Evolutionary conservation across 306 rosid species (phyloP), one percentile per base, ranked within the genome.

Genomic region (Mucuna pruriens): DNA sequence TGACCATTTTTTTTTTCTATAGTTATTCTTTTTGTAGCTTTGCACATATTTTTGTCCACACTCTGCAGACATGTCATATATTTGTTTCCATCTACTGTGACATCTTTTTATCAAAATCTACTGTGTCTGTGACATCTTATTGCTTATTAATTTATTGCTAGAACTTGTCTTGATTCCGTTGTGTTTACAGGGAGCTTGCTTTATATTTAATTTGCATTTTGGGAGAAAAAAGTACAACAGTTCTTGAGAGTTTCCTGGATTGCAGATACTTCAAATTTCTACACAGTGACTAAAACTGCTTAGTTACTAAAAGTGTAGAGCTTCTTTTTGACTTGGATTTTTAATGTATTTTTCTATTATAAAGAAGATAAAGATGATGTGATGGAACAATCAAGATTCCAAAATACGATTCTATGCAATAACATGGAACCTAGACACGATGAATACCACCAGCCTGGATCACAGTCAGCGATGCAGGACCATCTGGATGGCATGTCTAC

Each of bases 381-480:
- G 75, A 84, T 83, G 81, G 92, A 89, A 51, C 83, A 65, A 58
- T 84, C 81, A 68, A 60, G 81, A 33, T 78, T 80, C 33, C 83
- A 81, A 68, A 82, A 75, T 46, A 68, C 78, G 46, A 49, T 83
- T 63, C 85, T 61, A 12, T 64, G 75, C 87, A 82, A 40, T 85
- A 80, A 81, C 85, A 85, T 88, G 90, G 94, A 91, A 71, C 81
- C 87, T 82, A 89, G 86, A 86, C 76, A 76, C 51, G 91, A 89
- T 81, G 91, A 81, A 81, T 76, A 78, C 62, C 89, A 80, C 66
- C 91, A 75, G 45, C 76, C 86, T 70, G 84, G 86, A 26, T 74
- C 89, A 54, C 89, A 87, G 76, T 82, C 86, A 19, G 80, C 88
- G 61, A 39, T 78, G 80, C 88, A 58, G 55, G 92, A 89, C 70